These are phyloP conservation scores for Penicillium tannophilum DNA, from an alignment of 495 filamentous ascomycete genomes.

Conservation along the genomic window DNA sequence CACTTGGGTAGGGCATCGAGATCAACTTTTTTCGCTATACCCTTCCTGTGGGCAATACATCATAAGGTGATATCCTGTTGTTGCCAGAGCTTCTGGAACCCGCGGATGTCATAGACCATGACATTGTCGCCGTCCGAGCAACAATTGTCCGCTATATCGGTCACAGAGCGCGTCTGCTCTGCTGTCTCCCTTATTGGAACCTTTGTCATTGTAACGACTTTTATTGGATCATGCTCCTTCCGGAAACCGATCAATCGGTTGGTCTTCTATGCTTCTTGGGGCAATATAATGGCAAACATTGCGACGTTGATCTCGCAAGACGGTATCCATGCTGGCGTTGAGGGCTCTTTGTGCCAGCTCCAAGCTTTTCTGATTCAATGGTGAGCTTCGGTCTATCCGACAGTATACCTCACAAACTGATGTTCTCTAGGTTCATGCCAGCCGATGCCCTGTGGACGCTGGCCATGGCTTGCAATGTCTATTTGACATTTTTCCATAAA, in stretches of 20 bases:
- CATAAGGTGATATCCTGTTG: too few relatives aligned
- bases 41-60: too few relatives aligned
- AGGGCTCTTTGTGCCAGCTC: conserved; percentile 66
- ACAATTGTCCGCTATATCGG: conserved; percentile 48
- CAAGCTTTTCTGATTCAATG: conserved; percentile 77
- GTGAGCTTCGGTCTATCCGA: conserved; percentile 40
- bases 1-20: too few relatives aligned
- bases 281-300: conserved; percentile 79
- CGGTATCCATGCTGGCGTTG: conserved; percentile 45
- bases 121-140: conserved; percentile 1
- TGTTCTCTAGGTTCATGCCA: conserved; percentile 61
- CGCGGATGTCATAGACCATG: background rate
- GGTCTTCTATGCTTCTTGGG: conserved; percentile 83
- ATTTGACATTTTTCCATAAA: conserved; percentile 79
- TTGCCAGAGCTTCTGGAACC: too few relatives aligned
- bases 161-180: conserved; percentile 69
- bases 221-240: conserved; percentile 48
- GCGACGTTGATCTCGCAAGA: conserved; percentile 72
- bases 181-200: conserved; percentile 72
- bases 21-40: background rate
- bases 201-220: conserved; percentile 73
- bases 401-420: background rate
- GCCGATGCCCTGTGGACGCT: conserved; percentile 81
- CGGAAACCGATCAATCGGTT: conserved; percentile 88
- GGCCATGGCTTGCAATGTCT: conserved; percentile 88